Base-by-base conservation (phyloP, 345 rosid species). In the Syzygium aromaticum region DNA sequence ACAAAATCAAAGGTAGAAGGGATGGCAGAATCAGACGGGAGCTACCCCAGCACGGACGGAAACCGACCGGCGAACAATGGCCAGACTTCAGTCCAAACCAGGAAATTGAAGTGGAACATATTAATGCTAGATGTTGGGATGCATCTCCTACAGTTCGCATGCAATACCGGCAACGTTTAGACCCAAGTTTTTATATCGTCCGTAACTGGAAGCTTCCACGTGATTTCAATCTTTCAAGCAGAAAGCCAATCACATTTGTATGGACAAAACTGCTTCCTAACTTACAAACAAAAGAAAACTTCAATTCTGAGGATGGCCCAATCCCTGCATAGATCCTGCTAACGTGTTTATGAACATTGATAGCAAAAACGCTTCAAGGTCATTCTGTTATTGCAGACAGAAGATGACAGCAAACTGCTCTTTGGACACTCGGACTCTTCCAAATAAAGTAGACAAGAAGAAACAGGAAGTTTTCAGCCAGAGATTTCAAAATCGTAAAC, bases 381-480 rank as follows among this genome's bases (percentile, higher is more conserved):
- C 87, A 80, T 89, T 89, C 78, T 88, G 80, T 89, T 86, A 77
- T 57, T 52, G 85, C 51, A 59, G 56, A 63, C 33, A 56, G 82
- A 84, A 51, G n/a, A 86, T 52, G 46, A 84, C 54, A 54, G 59
- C 86, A 89, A 63, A 84, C 84, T 89, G 87, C 86, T 86, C 86
- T 88, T 86, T 85, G 84, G 84, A 40, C 87, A 25, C 64, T 86
- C 30, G 78, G 82, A 78, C 73, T 85, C 87, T 88, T 85, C 88
- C 86, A 87, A 89, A 84, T 38, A 80, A 86, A 25, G 67, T 84
- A 89, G 25, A 73, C 49, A 88, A 56, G 59, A 85, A 85, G 84
- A 88, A 87, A 87, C 49, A n/a, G 86, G 53, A 77, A 56, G 85
- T 84, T 59, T 86, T 56, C 85, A 83, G 85, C 90, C 85, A 87